A percentile compares a stretch with the other conserved stretches of the same genome.
Evolutionary conservation across 2,329 filamentous ascomycete genomes (phyloP).

Genomic region (Trichoderma afroharzianum): DNA sequence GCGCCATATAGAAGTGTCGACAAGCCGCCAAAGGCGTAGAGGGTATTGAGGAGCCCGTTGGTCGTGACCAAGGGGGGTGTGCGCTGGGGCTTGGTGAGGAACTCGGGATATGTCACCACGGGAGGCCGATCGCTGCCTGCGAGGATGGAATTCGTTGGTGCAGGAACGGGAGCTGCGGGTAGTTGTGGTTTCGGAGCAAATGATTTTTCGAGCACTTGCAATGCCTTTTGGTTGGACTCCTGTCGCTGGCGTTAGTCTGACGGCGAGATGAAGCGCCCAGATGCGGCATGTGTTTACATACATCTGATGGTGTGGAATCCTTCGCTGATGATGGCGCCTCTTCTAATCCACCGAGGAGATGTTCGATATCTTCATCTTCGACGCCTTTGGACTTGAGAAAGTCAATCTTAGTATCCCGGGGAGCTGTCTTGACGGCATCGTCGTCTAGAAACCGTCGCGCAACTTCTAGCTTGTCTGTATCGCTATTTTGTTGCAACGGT

Average conservation of each 20-base stretch:
- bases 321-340: neutral
- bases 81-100: conserved; percentile 54
- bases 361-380: conserved; percentile 61
- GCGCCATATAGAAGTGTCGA: conserved; percentile 67
- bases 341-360: conserved; percentile 48
- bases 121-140: conserved; percentile 47
- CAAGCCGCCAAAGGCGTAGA: conserved; percentile 55
- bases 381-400: conserved; percentile 80
- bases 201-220: conserved; percentile 3
- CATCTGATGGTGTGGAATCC: neutral
- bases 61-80: conserved; percentile 62
- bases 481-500: conserved; percentile 20
- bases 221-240: neutral
- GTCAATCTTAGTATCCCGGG: conserved; percentile 66
- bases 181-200: conserved; percentile 10
- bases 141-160: conserved; percentile 4
- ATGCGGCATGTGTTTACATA: neutral
- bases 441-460: conserved; percentile 75
- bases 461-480: conserved; percentile 49
- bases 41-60: conserved; percentile 53
- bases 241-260: neutral
- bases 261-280: neutral
- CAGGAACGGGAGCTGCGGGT: conserved; percentile 29
- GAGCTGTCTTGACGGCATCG: conserved; percentile 64
- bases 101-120: conserved; percentile 69